Base-by-base conservation (phyloP, 2,329 filamentous ascomycete genomes). In the Bretziella fagacearum region DNA sequence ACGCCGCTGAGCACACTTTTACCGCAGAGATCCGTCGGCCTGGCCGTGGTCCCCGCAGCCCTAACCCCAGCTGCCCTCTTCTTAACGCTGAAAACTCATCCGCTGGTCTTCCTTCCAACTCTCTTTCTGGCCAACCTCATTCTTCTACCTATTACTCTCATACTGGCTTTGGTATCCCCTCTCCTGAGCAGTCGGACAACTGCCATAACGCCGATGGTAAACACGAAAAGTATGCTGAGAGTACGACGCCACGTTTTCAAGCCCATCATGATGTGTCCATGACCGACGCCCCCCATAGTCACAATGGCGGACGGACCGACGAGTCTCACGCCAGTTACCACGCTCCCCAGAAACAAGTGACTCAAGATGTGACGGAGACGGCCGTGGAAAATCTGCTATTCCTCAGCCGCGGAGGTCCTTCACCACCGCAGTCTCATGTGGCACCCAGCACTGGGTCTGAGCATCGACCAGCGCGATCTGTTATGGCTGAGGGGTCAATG, bases 331-430 rank as follows among this genome's bases (percentile, higher is more conserved):
- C 27, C 25, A 37, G 46, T 25, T 30, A 18, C 35, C 33, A 23
- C 18, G 30, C 42, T 46, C 27, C 27, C 4, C 46, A 36, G 17
- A 20, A 43, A 15, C 15, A 29, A 13, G 25, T 26, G 8, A 18
- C 22, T 6, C 44, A 50, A 44, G 11, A 44, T 22, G 29, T 50
- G 11, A 50, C 59, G 2, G 60, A 63, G 11, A 60, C 52, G 6
- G 61, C 61, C 3, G 61, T 62, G 5, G 60, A 60, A 6, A 59
- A 61, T 36, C 54, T 63, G 1, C 54, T 62, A 1, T 60, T 58
- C 40, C 56, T 63, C 10, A 60, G 60, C 26, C 59, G 61, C 27
- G 56, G 58, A 8, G 30, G 51, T 43, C 49, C 51, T 11, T 49
- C 46, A 7, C 42, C 45, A 6, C 49, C 49, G 2, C 40, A 44